Base-by-base conservation (phyloP, 2,329 filamentous ascomycete genomes). In the Alternaria panax region DNA sequence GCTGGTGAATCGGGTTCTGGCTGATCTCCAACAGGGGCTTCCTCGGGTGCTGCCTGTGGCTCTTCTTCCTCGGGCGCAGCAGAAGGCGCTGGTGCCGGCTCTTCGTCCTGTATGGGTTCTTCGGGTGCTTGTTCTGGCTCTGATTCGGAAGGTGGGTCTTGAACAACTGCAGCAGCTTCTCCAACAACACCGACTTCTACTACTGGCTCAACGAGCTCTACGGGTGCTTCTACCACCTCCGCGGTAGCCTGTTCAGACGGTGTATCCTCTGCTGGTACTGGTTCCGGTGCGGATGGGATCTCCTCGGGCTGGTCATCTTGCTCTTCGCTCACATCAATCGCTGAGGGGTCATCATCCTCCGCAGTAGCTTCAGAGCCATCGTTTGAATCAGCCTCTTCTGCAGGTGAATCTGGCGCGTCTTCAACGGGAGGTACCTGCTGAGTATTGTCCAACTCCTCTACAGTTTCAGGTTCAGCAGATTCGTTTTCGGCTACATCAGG, bases 321-420 rank as follows among this genome's bases (percentile, higher is more conserved):
- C 14, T 52, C 41, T 28, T 40, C 45, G 7, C 38, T 42, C 7
- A 34, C 34, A 9, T 56, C 41, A 51, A 52, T 47, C 7, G 30
- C 28, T 20, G 46, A 28, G 3, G 50, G 30, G 30, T 53, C 59
- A 16, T 34, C n/a, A 2, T 62, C 65, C 5, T 28, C 54, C 8
- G 32, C 36, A 1, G 28, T 28, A 14, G 48, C 22, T 18, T 57
- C 61, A 2, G 43, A 24, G 3, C 20, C 54, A 2, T 45, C 45
- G n/a, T 20, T 32, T 18, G 28, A 51, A 34, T 43, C 28, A 4
- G 7, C 38, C 36, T 59, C 52, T 30, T 54, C 40, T 40, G 9
- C 46, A 36, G 9, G 27, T 20, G 30, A 20, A 28, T 62, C 55
- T 51, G n/a, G 28, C 7, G 16, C 9, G 0, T 45, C n/a, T 7